Evolutionary conservation across 257 asterid species (phyloP).

Genomic region (Marsdenia floribunda): DNA sequence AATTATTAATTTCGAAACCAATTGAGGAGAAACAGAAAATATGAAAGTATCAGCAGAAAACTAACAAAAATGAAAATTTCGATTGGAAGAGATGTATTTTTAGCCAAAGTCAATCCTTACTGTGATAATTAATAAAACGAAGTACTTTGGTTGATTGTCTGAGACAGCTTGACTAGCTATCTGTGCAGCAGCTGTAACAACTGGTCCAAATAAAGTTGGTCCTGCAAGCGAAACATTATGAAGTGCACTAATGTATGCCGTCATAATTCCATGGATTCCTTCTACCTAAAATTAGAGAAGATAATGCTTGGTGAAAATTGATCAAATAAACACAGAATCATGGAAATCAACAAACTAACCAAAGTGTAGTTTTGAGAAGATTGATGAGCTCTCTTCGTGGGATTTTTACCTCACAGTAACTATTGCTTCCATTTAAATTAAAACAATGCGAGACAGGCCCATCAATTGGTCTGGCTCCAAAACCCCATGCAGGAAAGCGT

Average conservation of each 20-base stretch:
- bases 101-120: slow-evolving; percentile 30
- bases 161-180: slow-evolving; percentile 84
- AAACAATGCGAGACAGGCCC: slow-evolving; percentile 98
- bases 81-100: not conserved
- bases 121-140: slow-evolving; percentile 81
- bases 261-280: slow-evolving; percentile 85
- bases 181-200: slow-evolving; percentile 72
- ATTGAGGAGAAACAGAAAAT: not conserved
- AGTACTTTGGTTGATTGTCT: slow-evolving; percentile 66
- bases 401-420: slow-evolving; percentile 65
- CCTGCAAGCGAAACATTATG: slow-evolving; percentile 93
- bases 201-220: slow-evolving; percentile 92
- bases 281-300: slow-evolving; percentile 56
- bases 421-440: slow-evolving; percentile 90
- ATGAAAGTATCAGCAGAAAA: not conserved
- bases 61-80: not conserved
- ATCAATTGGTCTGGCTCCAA: slow-evolving; percentile 98
- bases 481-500: slow-evolving; percentile 96
- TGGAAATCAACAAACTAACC: slow-evolving; percentile 8
- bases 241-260: slow-evolving; percentile 80
- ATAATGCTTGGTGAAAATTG: slow-evolving; percentile 12
- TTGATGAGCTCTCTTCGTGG: not conserved
- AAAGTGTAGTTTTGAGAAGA: not conserved
- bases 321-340: slow-evolving; percentile 7
- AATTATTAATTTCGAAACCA: not conserved